These are phyloP conservation scores for Acidiella bohemica DNA, from an alignment of 495 filamentous ascomycete genomes.

Conservation along the genomic window DNA sequence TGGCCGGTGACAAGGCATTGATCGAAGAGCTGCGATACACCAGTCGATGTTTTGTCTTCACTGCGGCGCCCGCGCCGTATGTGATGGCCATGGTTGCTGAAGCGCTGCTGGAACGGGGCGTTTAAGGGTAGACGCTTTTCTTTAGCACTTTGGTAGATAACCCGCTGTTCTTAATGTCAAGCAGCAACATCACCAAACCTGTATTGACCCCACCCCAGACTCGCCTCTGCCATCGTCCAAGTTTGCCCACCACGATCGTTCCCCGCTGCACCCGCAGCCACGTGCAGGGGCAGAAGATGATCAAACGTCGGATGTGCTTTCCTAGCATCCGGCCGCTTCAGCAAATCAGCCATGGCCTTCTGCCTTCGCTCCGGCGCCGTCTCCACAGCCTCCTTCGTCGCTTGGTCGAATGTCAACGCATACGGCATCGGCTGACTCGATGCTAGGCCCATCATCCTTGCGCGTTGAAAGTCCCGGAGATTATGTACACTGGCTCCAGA, in stretches of 20 bases:
- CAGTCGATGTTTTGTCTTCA: neutral
- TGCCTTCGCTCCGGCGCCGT: constrained; percentile 42
- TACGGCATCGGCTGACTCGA: constrained; percentile 10
- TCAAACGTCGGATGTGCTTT: constrained; percentile 71
- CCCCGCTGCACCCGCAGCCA: constrained; percentile 36
- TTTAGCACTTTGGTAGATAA: too few species aligned
- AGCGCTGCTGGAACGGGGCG: neutral
- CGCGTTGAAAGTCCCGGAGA: constrained; percentile 29
- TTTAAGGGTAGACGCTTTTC: too few species aligned
- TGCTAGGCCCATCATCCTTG: constrained; percentile 38
- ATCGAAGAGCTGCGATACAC: constrained; percentile 3
- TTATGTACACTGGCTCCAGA: constrained; percentile 88
- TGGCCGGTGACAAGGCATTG: neutral
- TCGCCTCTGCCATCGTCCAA: constrained; percentile 22
- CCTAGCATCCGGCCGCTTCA: constrained; percentile 52
- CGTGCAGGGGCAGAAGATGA: constrained; percentile 65
- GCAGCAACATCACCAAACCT: constrained; percentile 21
- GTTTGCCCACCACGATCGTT: constrained; percentile 16
- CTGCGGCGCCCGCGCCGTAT: constrained; percentile 1
- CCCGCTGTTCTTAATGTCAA: too few species aligned
- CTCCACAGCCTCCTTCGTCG: constrained; percentile 56
- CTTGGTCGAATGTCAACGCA: constrained; percentile 59
- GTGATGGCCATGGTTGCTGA: constrained; percentile 2
- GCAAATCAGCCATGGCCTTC: constrained; percentile 43
- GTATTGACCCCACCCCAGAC: constrained; percentile 23